Evolutionary conservation across 768 basidiomycete species (phyloP), one percentile per base, ranked within the genome.

Genomic region (Calocybe indica): DNA sequence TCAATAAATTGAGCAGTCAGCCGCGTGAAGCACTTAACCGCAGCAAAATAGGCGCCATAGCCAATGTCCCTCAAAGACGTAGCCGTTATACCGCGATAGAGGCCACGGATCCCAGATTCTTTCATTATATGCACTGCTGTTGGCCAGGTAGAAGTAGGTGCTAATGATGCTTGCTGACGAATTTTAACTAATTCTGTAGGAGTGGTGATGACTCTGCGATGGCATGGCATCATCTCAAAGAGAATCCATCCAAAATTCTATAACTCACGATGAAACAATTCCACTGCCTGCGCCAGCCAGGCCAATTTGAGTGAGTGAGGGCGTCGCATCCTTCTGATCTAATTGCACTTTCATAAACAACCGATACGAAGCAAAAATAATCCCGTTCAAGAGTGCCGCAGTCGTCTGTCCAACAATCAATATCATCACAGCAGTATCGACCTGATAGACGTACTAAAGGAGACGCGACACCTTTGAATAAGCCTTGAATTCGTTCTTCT

Each of bases 131-230:
- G 62, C 37, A 69, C 61, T 3, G 80, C 73, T n/a, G 92, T 74
- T 14, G 70, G 65, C 7, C 69, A 58, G 0, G 80, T 75, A 14
- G 78, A 78, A 6, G 75, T 68, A 44, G 67, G 62, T 40, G 68
- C 57, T 41, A 80, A 61, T 46, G 76, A 64, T 30, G 78, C 74
- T 54, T 91, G 88, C 54, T 88, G 86, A 32, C 85, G 77, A 61
- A 93, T 90, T 72, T 95, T 95, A 67, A 95, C 73, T 1, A 93
- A 75, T 53, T 95, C 93, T 6, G 83, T 88, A 0, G 92, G 92
- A 1, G 87, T 83, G 2, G 89, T 88, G 47, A 94, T 63, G 7
- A 89, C 54, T 5, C 89, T 91, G 37, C 43, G 9, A 30, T 34
- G 12, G 34, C 29, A 35, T 38, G 15, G 39, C 29, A 14, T 4